Evolutionary conservation across 805 yeast genomes (phyloP), one percentile per base, ranked within the genome.

Genomic region (Ogataea pini): DNA sequence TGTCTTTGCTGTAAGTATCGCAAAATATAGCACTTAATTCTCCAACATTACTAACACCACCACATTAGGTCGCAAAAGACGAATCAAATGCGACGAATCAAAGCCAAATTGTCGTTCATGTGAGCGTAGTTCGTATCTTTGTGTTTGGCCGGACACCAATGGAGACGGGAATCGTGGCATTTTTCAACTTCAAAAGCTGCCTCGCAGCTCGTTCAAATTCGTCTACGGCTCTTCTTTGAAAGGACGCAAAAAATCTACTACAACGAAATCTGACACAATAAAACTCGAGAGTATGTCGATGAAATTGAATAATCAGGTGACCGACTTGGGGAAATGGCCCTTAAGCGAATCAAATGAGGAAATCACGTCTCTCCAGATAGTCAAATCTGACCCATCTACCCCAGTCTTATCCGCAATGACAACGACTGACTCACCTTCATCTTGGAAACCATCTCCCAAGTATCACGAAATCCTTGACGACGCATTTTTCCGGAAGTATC

Each of bases 1-100:
- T 61, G 65, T 47, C 42, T 61, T 13, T 61, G 64, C 33, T 61
- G 64, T 54, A 51, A 34, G 58, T 51, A n/a, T 22, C 16, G 18
- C 12, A 12, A 16, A 10, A 12, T 3, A 4, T 3, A 4, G 22
- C 10, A 3, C 6, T 14, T 22, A 8, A 22, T 6, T n/a, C 22
- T 22, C 14, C 25, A 8, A 12, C 20, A 8, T 12, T 24, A 29
- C 39, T 33, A 32, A 42, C 34, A 13, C n/a, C 24, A 14, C 12
- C 27, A n/a, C 36, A 7, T 22, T 12, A 49, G 55, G 63, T 38
- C 50, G 64, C 10, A 61, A 61, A 36, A 46, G 65, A 27, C 52
- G 58, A 22, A 49, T 60, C 44, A 56, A 59, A 22, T 61, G 65
- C 45, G 62, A 57, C 42, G 64, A 57, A 16, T 17, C 28, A 1